Base-by-base conservation (phyloP, 257 asterid species). In the Petunia axillaris region DNA sequence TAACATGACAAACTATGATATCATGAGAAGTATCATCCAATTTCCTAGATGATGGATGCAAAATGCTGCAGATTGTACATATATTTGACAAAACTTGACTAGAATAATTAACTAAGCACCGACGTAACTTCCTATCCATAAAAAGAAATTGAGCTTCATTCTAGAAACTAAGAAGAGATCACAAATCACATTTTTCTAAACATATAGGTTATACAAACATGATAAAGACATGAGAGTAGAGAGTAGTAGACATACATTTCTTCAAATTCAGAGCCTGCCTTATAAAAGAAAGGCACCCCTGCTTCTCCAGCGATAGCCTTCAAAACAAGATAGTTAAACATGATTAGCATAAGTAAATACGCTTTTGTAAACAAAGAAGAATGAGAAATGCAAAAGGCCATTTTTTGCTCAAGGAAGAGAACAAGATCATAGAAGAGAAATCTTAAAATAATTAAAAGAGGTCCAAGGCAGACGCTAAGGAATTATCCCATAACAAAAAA, bases 281-380 rank as follows among this genome's bases (percentile, higher is more conserved):
- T 89, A 87, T 93, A 94, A 80, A 94, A 94, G 94, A 94, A 94
- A 81, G 98, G 98, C 36, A 94, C 98, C 76, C 98, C 98, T 25
- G 98, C 98, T 88, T 94, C 98, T 79, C 98, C 98, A 86, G 98
- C 98, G 76, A 94, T 94, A 67, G 98, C 98, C 98, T 94, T 89
- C 86, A 90, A 80, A 77, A 68, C 78, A 80, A 80, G 83, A 84
- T 35, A 55, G 63, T 43, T 25, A 64, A 82, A 44, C 67, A 63
- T 36, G 37, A 70, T 82, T 52, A 76, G 65, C 62, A 74, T 52
- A 64, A 76, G 35, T 35, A 11, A 25, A 50, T 39, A 65, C 36
- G 78, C 78, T 73, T 11, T 35, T 50, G 63, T 36, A 48, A 36
- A 73, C 46, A 50, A 48, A 73, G 35, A 15, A 5, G 62, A 50